Percentiles rank a stretch among this genome's conserved stretches.
phyloP scores from a whole-genome alignment of 2,329 filamentous ascomycete genomes.

The Penicillium sp. region DNA sequence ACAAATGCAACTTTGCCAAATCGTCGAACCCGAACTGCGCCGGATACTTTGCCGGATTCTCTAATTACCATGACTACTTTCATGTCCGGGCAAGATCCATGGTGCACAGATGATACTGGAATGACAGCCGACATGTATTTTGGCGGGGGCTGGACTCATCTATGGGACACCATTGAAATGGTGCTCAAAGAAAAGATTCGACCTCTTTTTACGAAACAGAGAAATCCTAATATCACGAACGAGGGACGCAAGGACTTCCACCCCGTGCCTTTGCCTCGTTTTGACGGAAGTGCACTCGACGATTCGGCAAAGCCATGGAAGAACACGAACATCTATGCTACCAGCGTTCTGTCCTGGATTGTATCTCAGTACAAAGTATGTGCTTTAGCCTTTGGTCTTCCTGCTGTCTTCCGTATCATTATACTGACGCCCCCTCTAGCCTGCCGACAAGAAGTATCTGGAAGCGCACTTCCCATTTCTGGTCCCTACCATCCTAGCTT shows the following conservation, averaged over 20 bases:
- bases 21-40: constrained; percentile 16
- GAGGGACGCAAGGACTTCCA: constrained; percentile 47
- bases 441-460: constrained; percentile 29
- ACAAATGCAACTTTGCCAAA: constrained; percentile 14
- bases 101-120: constrained; percentile 32
- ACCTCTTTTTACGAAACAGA: constrained; percentile 44
- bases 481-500: constrained; percentile 43
- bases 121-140: constrained; percentile 8
- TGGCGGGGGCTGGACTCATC: background rate
- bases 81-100: constrained; percentile 33
- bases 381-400: background rate
- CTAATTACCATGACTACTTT: constrained; percentile 36
- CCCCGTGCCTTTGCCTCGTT: constrained; percentile 36
- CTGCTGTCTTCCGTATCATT: background rate
- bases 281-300: constrained; percentile 38
- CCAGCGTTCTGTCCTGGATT: constrained; percentile 38
- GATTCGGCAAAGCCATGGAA: constrained; percentile 43
- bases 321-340: constrained; percentile 34
- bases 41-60: constrained; percentile 32
- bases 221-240: constrained; percentile 43
- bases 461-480: constrained; percentile 48
- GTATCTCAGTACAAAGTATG: constrained; percentile 38
- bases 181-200: constrained; percentile 36
- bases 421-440: constrained; percentile 21
- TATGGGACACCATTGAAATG: constrained; percentile 20